A percentile compares a stretch with the other conserved stretches of the same genome.
Evolutionary conservation across 2,329 filamentous ascomycete genomes (phyloP).

Genomic region (Ophiosphaerella herpotricha): DNA sequence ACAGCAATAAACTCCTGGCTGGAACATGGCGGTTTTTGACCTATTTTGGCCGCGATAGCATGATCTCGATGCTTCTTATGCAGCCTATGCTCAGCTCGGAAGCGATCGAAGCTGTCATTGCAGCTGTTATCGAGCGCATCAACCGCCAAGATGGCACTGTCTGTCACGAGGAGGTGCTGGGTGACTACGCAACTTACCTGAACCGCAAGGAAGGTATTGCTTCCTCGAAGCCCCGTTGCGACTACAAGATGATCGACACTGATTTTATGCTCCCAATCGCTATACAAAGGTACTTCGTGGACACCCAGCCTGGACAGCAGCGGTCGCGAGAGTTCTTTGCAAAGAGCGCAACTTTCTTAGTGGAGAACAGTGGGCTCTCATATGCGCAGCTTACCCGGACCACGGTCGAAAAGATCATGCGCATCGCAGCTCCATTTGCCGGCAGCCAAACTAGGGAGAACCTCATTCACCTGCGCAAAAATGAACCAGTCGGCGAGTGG

Average conservation of each 20-base stretch:
- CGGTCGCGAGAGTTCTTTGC: constrained; percentile 47
- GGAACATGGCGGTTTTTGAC: constrained; percentile 70
- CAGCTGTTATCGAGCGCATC: constrained; percentile 64
- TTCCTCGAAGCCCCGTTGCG: constrained; percentile 59
- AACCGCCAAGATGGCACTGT: constrained; percentile 64
- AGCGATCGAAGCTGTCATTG: constrained; percentile 64
- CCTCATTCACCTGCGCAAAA: constrained; percentile 61
- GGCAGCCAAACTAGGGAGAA: constrained; percentile 58
- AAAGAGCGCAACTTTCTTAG: constrained; percentile 55
- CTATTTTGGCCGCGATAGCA: constrained; percentile 69
- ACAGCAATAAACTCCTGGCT: constrained; percentile 65
- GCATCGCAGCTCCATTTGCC: constrained; percentile 59
- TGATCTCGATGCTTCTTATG: constrained; percentile 64
- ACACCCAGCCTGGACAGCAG: constrained; percentile 48
- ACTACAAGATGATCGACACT: constrained; percentile 67
- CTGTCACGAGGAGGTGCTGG: constrained; percentile 69
- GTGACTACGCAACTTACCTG: constrained; percentile 66
- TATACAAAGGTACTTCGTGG: constrained; percentile 63
- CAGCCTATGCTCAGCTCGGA: constrained; percentile 63
- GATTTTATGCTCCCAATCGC: constrained; percentile 65
- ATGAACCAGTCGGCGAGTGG: constrained; percentile 65
- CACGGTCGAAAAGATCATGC: constrained; percentile 64
- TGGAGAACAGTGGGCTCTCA: constrained; percentile 57
- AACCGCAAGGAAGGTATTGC: constrained; percentile 59
- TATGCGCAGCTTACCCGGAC: constrained; percentile 58